phyloP scores from a whole-genome alignment of 352 stramenopile genomes.

The Pythium rhizo-oryzae region DNA sequence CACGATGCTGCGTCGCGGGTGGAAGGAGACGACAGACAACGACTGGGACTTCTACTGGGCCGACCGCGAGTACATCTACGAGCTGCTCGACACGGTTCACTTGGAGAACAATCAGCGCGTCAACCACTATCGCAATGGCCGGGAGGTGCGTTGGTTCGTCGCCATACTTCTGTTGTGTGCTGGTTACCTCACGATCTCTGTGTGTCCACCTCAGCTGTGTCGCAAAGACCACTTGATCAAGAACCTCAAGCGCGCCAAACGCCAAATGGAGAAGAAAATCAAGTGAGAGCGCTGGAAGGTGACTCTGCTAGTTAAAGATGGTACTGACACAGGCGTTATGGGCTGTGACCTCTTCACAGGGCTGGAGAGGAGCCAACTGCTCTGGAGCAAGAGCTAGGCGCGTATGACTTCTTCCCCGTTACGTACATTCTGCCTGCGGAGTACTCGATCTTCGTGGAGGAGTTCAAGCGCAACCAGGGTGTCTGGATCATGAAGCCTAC shows the following conservation, averaged over 20 bases:
- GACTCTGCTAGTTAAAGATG: not conserved
- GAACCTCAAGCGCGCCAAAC: slow-evolving; percentile 92
- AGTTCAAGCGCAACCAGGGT: slow-evolving; percentile 91
- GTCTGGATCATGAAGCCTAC: slow-evolving; percentile 98
- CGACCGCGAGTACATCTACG: slow-evolving; percentile 91
- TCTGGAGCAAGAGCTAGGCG: slow-evolving; percentile 39
- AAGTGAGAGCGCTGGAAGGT: slow-evolving; percentile 35
- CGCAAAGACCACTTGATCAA: slow-evolving; percentile 96
- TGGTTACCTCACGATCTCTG: not conserved
- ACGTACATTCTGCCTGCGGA: slow-evolving; percentile 95
- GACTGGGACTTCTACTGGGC: slow-evolving; percentile 93
- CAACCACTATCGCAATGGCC: slow-evolving; percentile 91
- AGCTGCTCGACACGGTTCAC: slow-evolving; percentile 89
- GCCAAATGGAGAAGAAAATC: slow-evolving; percentile 80
- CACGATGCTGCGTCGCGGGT: slow-evolving; percentile 85
- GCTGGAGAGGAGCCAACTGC: slow-evolving; percentile 41
- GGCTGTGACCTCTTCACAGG: slow-evolving; percentile 19
- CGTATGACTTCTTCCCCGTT: slow-evolving; percentile 91
- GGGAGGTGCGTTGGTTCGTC: slow-evolving; percentile 46
- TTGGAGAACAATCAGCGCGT: slow-evolving; percentile 84
- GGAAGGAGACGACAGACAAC: slow-evolving; percentile 89
- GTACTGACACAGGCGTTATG: not conserved
- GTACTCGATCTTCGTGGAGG: slow-evolving; percentile 95
- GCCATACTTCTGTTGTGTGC: no score
- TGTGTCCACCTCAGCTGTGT: slow-evolving; percentile 57